phyloP scores from a whole-genome alignment of 306 rosid genomes.

The Medicago lupulina region DNA sequence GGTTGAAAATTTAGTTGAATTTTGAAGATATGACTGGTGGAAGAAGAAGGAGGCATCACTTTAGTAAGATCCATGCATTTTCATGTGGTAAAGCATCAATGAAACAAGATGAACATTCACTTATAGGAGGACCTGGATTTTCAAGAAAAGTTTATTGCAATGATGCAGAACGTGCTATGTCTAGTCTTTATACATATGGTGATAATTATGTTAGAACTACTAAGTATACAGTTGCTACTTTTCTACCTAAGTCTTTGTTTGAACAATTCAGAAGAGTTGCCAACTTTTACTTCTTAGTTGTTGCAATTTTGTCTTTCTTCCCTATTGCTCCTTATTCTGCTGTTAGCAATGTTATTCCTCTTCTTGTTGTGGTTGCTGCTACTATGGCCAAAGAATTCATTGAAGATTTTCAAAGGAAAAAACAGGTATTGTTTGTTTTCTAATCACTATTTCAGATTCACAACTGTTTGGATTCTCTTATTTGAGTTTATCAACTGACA shows the following conservation, averaged over 20 bases:
- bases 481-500: background rate
- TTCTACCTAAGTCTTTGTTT: constrained; percentile 84
- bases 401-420: constrained; percentile 84
- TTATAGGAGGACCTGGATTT: constrained; percentile 95
- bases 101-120: constrained; percentile 67
- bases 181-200: constrained; percentile 54
- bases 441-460: background rate
- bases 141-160: constrained; percentile 84
- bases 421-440: constrained; percentile 67
- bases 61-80: constrained; percentile 85
- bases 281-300: constrained; percentile 77
- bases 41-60: constrained; percentile 69
- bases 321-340: constrained; percentile 89
- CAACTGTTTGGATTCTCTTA: background rate
- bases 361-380: constrained; percentile 75
- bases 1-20: background rate
- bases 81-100: constrained; percentile 72
- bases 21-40: constrained; percentile 60
- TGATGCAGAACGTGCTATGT: constrained; percentile 64
- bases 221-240: constrained; percentile 81
- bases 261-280: constrained; percentile 97
- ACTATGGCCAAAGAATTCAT: constrained; percentile 89
- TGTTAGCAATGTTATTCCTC: constrained; percentile 81
- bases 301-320: constrained; percentile 76
- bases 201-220: constrained; percentile 86